phyloP scores from a whole-genome alignment of 495 filamentous ascomycete species.

The Xylaria telfairii region DNA sequence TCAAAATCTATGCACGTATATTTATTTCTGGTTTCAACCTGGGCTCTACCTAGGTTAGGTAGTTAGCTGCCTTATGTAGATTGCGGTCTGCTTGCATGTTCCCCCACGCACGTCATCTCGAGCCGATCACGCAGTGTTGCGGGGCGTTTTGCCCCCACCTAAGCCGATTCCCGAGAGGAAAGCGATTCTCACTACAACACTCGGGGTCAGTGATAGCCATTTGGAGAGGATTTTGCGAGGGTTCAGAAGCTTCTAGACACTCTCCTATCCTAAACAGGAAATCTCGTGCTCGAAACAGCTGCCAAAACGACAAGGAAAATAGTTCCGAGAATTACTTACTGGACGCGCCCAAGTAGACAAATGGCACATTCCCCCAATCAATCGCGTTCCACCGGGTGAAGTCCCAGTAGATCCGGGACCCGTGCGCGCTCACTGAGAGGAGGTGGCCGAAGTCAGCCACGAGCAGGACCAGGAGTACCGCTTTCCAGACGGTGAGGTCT shows the following conservation, averaged over 20 bases:
- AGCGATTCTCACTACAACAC: conserved; percentile 60
- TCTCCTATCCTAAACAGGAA: too few species aligned
- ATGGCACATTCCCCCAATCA: conserved; percentile 67
- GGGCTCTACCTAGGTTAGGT: too few species aligned
- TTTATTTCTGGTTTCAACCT: too few species aligned
- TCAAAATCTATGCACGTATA: too few species aligned
- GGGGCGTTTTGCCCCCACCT: conserved; percentile 22
- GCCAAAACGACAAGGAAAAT: too few species aligned
- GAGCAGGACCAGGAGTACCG: conserved; percentile 64
- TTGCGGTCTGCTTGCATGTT: background rate
- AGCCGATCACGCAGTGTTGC: conserved; percentile 17
- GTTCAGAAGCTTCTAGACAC: too few species aligned
- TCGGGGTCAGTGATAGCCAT: too few species aligned
- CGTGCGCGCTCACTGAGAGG: conserved; percentile 59
- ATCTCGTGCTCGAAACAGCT: too few species aligned
- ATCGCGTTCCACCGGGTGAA: conserved; percentile 66
- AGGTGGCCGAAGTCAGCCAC: conserved; percentile 74
- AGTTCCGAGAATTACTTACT: too few species aligned
- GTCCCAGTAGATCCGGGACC: conserved; percentile 62
- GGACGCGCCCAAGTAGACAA: conserved; percentile 64
- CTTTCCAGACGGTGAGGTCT: conserved; percentile 68
- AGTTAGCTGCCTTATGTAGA: too few species aligned
- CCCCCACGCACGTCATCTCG: background rate
- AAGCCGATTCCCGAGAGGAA: conserved; percentile 63
- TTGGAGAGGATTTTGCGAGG: too few species aligned